These are phyloP conservation scores for Ganoderma lucidum DNA, from an alignment of 1,284 basidiomycete species.

Conservation along the genomic window DNA sequence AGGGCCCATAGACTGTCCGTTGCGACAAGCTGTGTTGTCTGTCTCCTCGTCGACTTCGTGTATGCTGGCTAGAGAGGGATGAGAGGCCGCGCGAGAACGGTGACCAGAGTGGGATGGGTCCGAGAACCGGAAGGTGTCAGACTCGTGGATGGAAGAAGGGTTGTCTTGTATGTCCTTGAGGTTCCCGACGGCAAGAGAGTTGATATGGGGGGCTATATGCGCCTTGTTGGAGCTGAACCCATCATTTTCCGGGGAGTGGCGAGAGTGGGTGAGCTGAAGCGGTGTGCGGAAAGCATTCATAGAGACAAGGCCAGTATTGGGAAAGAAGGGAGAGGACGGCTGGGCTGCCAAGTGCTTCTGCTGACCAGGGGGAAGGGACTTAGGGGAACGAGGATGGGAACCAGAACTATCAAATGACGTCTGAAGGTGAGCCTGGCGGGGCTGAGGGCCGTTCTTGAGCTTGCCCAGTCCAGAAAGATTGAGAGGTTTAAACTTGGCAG, in stretches of 20 bases:
- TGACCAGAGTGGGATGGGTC: slow-evolving; percentile 14
- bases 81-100: slow-evolving; percentile 31
- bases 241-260: slow-evolving; percentile 25
- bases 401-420: slow-evolving; percentile 29
- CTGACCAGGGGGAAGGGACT: slow-evolving; percentile 26
- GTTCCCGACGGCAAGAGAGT: background rate
- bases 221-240: slow-evolving; percentile 36
- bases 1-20: slow-evolving; percentile 8
- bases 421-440: slow-evolving; percentile 13
- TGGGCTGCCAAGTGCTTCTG: slow-evolving; percentile 28
- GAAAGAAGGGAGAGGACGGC: slow-evolving; percentile 37
- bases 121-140: slow-evolving; percentile 16
- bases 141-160: slow-evolving; percentile 12
- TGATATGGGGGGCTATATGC: slow-evolving; percentile 39
- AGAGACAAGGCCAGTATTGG: slow-evolving; percentile 26
- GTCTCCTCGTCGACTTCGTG: slow-evolving; percentile 35
- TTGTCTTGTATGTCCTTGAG: slow-evolving; percentile 19
- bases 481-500: slow-evolving; percentile 38
- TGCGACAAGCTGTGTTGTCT: slow-evolving; percentile 11
- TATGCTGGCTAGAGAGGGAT: slow-evolving; percentile 37
- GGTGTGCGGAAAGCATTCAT: slow-evolving; percentile 32
- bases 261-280: slow-evolving; percentile 25
- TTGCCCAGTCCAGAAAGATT: slow-evolving; percentile 38
- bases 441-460: slow-evolving; percentile 23
- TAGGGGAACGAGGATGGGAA: slow-evolving; percentile 22